Evolutionary conservation across 495 filamentous ascomycete genomes (phyloP).

Genomic region (Neurospora sublineolata): DNA sequence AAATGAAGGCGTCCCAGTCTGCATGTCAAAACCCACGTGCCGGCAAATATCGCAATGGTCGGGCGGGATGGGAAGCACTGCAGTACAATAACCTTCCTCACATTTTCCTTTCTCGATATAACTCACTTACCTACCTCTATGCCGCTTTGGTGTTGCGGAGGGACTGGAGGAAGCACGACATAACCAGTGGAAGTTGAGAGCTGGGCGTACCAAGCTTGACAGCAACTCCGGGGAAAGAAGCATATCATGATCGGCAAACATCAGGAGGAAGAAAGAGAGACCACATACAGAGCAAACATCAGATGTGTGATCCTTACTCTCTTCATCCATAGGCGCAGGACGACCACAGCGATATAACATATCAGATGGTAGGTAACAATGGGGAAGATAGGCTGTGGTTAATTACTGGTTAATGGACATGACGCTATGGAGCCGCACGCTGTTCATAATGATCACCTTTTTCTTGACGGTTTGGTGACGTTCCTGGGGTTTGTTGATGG

Average conservation of each 20-base stretch:
- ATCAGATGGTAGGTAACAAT: not conserved
- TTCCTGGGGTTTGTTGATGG: not conserved
- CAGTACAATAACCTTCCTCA: constrained; percentile 4
- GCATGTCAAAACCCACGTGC: constrained; percentile 21
- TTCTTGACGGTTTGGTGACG: not conserved
- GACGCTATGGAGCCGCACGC: not conserved
- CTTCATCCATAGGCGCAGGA: not conserved
- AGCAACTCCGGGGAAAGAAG: not conserved
- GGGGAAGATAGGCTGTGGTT: not conserved
- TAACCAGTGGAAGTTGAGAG: not conserved
- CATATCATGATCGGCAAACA: not conserved
- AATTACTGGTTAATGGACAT: not conserved
- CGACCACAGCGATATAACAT: not conserved
- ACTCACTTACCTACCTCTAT: not conserved
- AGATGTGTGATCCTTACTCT: not conserved
- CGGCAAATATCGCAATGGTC: not conserved
- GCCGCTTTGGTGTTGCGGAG: not conserved
- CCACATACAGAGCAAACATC: not conserved
- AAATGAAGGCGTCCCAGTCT: constrained; percentile 7
- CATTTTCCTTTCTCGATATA: constrained; percentile 4
- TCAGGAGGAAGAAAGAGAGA: not conserved
- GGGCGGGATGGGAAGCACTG: constrained; percentile 1
- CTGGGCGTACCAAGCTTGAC: not conserved
- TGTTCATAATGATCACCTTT: not conserved
- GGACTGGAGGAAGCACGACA: not conserved